Base-by-base conservation (phyloP, 2,329 filamentous ascomycete genomes). In the Didymella pinodella region DNA sequence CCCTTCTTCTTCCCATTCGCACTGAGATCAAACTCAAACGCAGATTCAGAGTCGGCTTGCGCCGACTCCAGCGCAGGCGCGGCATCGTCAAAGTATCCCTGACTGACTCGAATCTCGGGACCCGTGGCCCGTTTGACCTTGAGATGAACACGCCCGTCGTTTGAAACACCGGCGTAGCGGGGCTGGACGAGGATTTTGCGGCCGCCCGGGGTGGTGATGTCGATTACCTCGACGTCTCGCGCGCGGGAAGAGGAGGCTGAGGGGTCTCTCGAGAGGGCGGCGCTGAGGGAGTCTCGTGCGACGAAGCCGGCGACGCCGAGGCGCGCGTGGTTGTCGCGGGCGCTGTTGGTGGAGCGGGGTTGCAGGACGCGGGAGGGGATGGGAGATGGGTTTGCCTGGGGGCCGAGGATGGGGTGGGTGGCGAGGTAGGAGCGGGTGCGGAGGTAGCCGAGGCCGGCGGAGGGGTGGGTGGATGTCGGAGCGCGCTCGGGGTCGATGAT, bases 361-460 rank as follows among this genome's bases (percentile, higher is more conserved):
- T 81, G 77, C 54, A 90, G 71, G 20, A 89, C 81, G 62, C 88
- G 85, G 4, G 86, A 84, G 59, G 84, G 74, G 3, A 88, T 79
- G 0, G 86, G 86, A 4, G 81, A 69, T 25, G 78, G 78, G 28
- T 77, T 68, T 2, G 75, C 75, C 67, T 88, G 86, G 10, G 88
- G 87, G 4, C 88, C 88, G 65, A 84, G 83, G 29, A 83, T 71
- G 2, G 86, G 85, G 69, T 89, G 86, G 68, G 89, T 89, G 65
- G 82, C 77, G 44, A 86, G 75, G 67, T 83, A 78, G 22, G 84
- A 78, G 54, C 81, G 79, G 12, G 84, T 84, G 48, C 85, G 82
- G 3, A 85, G 77, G 70, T 90, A 89, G 14, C 84, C 84, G 5
- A 90, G 78, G 62, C 88, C 88, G 4, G 85, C 87, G 4, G 85